Base-by-base conservation (phyloP, 2,329 filamentous ascomycete genomes). In the Trichoderma breve region DNA sequence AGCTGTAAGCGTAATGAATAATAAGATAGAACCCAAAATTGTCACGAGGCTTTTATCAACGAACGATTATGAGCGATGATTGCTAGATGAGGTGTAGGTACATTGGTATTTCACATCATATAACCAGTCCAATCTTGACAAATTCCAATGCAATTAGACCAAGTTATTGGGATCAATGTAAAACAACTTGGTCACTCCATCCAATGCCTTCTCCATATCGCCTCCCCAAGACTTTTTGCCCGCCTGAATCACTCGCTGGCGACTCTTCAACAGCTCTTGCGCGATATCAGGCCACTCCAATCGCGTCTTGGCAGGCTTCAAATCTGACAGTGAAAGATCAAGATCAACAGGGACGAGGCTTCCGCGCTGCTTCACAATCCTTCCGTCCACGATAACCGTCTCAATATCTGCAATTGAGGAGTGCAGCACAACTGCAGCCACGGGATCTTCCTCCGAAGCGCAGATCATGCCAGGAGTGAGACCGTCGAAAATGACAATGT, bases 341-440 rank as follows among this genome's bases (percentile, higher is more conserved):
- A 70, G 39, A 14, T 70, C 66, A 21, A 72, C 36, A 15, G 70
- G 70, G 51, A 62, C 34, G 18, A 85, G 75, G 75, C 76, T 80
- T 3, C 83, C 79, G 21, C 84, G 80, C 21, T 80, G 78, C 80
- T 88, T 88, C 66, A 76, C 75, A 65, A 84, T 86, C 71, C 79
- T 75, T 1, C 86, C 86, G 70, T 84, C 82, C 1, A 88, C 83
- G 12, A 88, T 69, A 1, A 88, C 86, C 66, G 83, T 79, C 72
- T 83, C 79, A 36, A 88, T 79, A 71, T 89, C 86, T 0, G 84
- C 84, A 3, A 85, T 82, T 66, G 81, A 84, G 1, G 85, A 82
- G 72, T 89, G 86, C 63, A 89, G 77, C 11, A 89, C 82, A 5
- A 89, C 80, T 0, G 87, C 87, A 0, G 86, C 86, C 3, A 89